phyloP scores from a whole-genome alignment of 75 land plant species.

The Pinus albicaulis region DNA sequence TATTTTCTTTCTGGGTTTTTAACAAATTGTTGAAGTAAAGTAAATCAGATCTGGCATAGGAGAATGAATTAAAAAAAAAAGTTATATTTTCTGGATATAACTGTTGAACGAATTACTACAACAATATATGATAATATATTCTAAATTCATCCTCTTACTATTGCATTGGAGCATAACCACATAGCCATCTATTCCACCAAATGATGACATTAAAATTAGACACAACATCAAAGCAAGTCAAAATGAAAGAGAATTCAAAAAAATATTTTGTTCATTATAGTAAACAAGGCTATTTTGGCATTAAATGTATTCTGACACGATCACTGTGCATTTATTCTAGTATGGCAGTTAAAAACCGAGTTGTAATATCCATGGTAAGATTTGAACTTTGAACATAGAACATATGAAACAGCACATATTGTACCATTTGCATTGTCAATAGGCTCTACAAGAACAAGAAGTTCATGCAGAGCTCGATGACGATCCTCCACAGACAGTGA shows the following conservation, averaged over 20 bases:
- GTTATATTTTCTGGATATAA: neutral
- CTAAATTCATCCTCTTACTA: neutral
- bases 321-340: neutral
- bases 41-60: too few relatives aligned
- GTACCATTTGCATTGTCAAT: conserved; percentile 94
- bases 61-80: too few relatives aligned
- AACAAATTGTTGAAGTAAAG: too few relatives aligned
- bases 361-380: neutral
- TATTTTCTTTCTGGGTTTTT: too few relatives aligned
- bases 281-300: too few relatives aligned
- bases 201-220: neutral
- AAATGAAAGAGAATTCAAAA: neutral
- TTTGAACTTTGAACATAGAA: neutral
- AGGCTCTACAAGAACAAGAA: conserved; percentile 88
- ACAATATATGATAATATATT: too few relatives aligned
- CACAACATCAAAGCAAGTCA: neutral
- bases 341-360: neutral
- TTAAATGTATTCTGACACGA: too few relatives aligned
- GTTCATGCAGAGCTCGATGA: conserved; percentile 80
- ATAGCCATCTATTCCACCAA: neutral
- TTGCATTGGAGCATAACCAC: neutral
- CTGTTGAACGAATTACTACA: too few relatives aligned
- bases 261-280: neutral
- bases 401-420: neutral
- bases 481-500: conserved; percentile 65